These are phyloP conservation scores for Gynochthodes officinalis DNA, from an alignment of 257 asterid genomes.

Conservation along the genomic window DNA sequence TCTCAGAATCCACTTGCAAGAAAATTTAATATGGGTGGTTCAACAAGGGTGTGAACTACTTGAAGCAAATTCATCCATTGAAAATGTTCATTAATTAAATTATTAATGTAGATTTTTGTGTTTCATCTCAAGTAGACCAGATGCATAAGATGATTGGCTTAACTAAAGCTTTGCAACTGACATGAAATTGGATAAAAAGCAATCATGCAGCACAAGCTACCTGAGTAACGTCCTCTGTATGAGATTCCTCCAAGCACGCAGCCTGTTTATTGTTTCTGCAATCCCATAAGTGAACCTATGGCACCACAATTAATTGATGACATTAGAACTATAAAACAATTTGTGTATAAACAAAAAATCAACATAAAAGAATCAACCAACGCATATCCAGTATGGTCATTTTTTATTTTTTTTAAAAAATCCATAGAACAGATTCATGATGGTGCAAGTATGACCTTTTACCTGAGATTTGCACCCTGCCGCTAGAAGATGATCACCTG, in stretches of 20 bases:
- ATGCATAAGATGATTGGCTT: not conserved
- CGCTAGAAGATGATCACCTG: slow-evolving; percentile 66
- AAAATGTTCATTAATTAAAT: not conserved
- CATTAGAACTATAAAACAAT: not conserved
- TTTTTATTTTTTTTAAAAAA: too few species aligned
- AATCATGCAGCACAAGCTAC: slow-evolving; percentile 31
- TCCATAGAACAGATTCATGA: too few species aligned
- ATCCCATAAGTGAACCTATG: slow-evolving; percentile 78
- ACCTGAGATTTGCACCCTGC: slow-evolving; percentile 85
- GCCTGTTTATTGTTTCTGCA: slow-evolving; percentile 75
- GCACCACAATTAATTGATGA: not conserved
- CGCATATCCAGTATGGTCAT: too few species aligned
- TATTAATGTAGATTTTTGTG: not conserved
- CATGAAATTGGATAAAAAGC: not conserved
- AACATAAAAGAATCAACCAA: not conserved
- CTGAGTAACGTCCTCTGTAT: slow-evolving; percentile 94
- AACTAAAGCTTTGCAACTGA: not conserved
- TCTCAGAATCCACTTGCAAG: not conserved
- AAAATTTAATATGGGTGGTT: not conserved
- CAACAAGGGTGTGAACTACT: not conserved
- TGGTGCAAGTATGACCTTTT: not conserved
- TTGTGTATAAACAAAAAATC: not conserved
- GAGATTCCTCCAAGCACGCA: slow-evolving; percentile 88
- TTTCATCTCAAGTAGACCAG: not conserved
- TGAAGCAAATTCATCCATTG: not conserved